phyloP scores from a whole-genome alignment of 495 filamentous ascomycete species.

The Filosporella fistucella region DNA sequence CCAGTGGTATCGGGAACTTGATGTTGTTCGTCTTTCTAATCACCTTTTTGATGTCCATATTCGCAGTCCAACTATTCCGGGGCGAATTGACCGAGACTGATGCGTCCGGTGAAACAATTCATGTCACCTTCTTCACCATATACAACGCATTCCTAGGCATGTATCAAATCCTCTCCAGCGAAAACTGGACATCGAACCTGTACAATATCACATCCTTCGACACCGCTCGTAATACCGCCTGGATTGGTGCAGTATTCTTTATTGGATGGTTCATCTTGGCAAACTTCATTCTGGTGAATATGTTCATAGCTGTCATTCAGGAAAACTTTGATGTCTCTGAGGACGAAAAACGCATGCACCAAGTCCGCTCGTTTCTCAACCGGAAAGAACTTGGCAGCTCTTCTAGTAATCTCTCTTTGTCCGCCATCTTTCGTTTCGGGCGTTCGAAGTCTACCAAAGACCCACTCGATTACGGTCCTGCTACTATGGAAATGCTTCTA shows the following conservation, averaged over 20 bases:
- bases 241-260: constrained; percentile 92
- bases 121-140: constrained; percentile 79
- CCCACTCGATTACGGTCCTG: constrained; percentile 81
- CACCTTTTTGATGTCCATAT: constrained; percentile 88
- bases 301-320: constrained; percentile 99
- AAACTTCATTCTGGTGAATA: constrained; percentile 96
- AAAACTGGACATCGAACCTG: constrained; percentile 88
- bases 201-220: constrained; percentile 76
- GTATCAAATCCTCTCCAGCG: constrained; percentile 97
- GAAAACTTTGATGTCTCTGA: constrained; percentile 99
- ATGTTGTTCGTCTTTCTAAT: constrained; percentile 96
- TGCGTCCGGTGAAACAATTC: constrained; percentile 47
- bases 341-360: constrained; percentile 94
- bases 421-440: constrained; percentile 81
- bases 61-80: constrained; percentile 89
- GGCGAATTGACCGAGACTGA: constrained; percentile 68
- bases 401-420: constrained; percentile 73
- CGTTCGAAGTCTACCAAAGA: constrained; percentile 63
- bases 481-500: constrained; percentile 88
- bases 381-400: constrained; percentile 75
- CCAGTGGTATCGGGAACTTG: constrained; percentile 87
- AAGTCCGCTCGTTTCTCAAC: constrained; percentile 90
- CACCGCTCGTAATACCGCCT: constrained; percentile 59
- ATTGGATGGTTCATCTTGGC: constrained; percentile 93
- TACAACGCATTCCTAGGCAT: constrained; percentile 96